Conservation (phyloP, 1,284 basidiomycete species). For the Fomes fomentarius region DNA sequence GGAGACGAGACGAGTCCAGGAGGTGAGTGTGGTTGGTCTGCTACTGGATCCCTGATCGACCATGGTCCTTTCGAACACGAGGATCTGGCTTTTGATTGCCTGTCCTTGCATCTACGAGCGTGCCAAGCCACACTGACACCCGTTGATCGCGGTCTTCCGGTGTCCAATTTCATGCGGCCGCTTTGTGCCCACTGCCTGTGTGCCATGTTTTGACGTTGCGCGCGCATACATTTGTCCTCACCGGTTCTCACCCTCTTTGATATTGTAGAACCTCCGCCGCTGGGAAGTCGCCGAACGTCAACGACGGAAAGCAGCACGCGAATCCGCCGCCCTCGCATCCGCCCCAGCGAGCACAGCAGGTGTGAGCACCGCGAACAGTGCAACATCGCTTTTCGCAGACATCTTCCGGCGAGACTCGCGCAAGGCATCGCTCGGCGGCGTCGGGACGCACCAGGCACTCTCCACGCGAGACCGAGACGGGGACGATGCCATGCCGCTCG, state of each 20-base stretch:
- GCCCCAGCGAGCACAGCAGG: slow-evolving; percentile 21
- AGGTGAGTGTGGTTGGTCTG: slow-evolving; percentile 62
- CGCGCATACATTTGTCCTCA: too few relatives aligned
- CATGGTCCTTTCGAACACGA: too few relatives aligned
- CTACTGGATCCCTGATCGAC: too few relatives aligned
- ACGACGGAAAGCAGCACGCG: slow-evolving; percentile 65
- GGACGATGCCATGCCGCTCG: slow-evolving; percentile 48
- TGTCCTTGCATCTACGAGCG: not conserved
- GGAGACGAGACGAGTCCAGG: slow-evolving; percentile 69
- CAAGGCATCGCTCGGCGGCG: slow-evolving; percentile 24
- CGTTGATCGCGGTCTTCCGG: too few relatives aligned
- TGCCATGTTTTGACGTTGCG: too few relatives aligned
- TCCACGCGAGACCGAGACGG: too few relatives aligned
- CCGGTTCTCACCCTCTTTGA: not conserved
- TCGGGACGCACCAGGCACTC: slow-evolving; percentile 37
- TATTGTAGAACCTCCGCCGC: slow-evolving; percentile 61
- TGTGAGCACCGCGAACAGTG: slow-evolving; percentile 5
- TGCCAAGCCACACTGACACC: too few relatives aligned
- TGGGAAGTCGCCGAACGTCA: slow-evolving; percentile 78
- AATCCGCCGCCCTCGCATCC: slow-evolving; percentile 46
- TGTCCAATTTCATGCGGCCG: too few relatives aligned
- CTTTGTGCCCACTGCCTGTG: too few relatives aligned
- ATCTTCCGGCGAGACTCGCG: slow-evolving; percentile 14
- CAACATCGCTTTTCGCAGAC: slow-evolving; percentile 54
- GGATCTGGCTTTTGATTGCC: too few relatives aligned